Percentiles rank a stretch among this genome's conserved stretches.
phyloP scores from a whole-genome alignment of 768 basidiomycete genomes.

The Termitomyces sp. region DNA sequence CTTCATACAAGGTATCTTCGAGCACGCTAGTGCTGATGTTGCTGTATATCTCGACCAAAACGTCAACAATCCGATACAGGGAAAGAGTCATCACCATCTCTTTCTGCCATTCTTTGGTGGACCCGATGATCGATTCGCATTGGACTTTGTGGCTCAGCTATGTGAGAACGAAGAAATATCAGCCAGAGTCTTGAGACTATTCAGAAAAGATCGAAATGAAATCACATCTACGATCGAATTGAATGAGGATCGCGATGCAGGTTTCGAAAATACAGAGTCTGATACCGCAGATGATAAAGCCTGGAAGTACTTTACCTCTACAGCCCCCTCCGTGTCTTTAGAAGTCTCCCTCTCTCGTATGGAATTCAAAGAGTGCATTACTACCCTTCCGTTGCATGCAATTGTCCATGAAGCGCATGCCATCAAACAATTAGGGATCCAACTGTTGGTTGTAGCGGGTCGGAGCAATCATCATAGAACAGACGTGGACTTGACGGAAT shows the following conservation, averaged over 20 bases:
- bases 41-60: slow-evolving; percentile 77
- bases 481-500: slow-evolving; percentile 55
- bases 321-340: background rate
- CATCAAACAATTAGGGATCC: slow-evolving; percentile 11
- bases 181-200: slow-evolving; percentile 71
- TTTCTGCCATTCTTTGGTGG: slow-evolving; percentile 94
- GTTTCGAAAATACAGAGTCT: slow-evolving; percentile 68
- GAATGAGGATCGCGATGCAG: background rate
- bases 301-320: slow-evolving; percentile 41
- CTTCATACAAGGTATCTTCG: slow-evolving; percentile 78
- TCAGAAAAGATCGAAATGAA: slow-evolving; percentile 24
- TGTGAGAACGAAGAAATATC: slow-evolving; percentile 60
- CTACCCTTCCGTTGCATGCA: slow-evolving; percentile 55
- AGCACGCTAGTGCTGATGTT: slow-evolving; percentile 65
- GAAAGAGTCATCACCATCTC: slow-evolving; percentile 47
- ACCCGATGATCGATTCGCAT: slow-evolving; percentile 83
- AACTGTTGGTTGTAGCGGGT: slow-evolving; percentile 63
- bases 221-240: background rate
- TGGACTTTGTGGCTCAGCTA: slow-evolving; percentile 80
- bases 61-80: slow-evolving; percentile 13
- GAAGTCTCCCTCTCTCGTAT: slow-evolving; percentile 45
- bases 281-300: slow-evolving; percentile 77
- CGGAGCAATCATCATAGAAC: slow-evolving; percentile 58
- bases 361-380: slow-evolving; percentile 49
- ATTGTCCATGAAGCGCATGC: slow-evolving; percentile 41